Evolutionary conservation across 1,139 yeast species (phyloP).

Genomic region (Pneumocystis carinii): DNA sequence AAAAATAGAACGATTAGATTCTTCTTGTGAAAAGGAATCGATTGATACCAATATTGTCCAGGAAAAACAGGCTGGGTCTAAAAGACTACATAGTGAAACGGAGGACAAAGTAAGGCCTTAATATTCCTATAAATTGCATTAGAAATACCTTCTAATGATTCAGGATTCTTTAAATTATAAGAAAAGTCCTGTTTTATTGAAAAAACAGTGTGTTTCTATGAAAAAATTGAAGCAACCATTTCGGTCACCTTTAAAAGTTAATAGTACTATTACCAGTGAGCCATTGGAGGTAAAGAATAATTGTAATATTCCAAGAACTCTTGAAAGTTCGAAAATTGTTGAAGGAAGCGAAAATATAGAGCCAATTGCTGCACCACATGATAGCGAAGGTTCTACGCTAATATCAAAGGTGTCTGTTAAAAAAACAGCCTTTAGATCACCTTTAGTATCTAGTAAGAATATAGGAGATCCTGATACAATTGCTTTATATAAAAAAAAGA

Average conservation of each 20-base stretch:
- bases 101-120: background rate
- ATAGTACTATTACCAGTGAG: background rate
- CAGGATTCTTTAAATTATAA: background rate
- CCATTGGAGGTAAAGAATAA: background rate
- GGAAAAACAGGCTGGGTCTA: background rate
- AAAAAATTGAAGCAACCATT: background rate
- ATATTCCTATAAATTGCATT: background rate
- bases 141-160: background rate
- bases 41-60: background rate
- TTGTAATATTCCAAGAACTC: background rate
- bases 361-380: background rate
- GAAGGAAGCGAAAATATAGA: background rate
- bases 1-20: background rate
- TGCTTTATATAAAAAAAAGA: background rate
- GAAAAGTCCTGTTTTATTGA: background rate
- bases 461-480: background rate
- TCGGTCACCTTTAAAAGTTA: background rate
- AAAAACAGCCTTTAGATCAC: background rate
- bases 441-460: background rate
- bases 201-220: background rate
- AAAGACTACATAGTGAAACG: background rate
- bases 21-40: background rate
- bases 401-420: background rate
- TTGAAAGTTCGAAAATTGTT: background rate
- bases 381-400: background rate